A percentile compares a stretch with the other conserved stretches of the same genome.
Conservation (phyloP, 768 basidiomycete genomes). For the Trametopsis cervina region DNA sequence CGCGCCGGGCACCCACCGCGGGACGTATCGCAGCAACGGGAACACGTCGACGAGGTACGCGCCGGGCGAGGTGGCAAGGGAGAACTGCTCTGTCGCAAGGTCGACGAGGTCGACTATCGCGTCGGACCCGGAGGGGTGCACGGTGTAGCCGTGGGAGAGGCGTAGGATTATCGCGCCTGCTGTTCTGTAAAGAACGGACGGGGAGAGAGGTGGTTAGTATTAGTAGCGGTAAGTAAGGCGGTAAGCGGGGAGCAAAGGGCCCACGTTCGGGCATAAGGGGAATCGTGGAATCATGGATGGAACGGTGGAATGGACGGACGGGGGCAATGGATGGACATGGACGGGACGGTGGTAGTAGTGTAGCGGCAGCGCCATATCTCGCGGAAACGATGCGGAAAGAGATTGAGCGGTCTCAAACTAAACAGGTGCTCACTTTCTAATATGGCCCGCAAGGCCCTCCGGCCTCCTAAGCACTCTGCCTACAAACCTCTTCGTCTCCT, state of each 20-base stretch:
- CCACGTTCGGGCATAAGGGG: too few relatives aligned
- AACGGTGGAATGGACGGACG: too few relatives aligned
- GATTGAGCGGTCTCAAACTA: too few relatives aligned
- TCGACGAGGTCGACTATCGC: slow-evolving; percentile 30
- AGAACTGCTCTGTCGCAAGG: slow-evolving; percentile 20
- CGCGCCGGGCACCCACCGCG: slow-evolving; percentile 36
- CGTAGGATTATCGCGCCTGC: slow-evolving; percentile 24
- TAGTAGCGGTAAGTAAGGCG: neutral
- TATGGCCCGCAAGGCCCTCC: slow-evolving; percentile 17
- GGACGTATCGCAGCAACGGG: slow-evolving; percentile 28
- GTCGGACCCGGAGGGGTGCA: slow-evolving; percentile 26
- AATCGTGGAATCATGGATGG: too few relatives aligned
- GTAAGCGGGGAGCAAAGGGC: slow-evolving; percentile 11
- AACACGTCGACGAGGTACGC: slow-evolving; percentile 25
- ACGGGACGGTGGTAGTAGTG: too few relatives aligned
- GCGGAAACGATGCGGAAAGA: too few relatives aligned
- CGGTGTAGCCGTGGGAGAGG: slow-evolving; percentile 23
- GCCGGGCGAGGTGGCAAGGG: slow-evolving; percentile 20
- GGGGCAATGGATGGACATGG: too few relatives aligned
- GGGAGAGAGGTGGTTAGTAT: neutral
- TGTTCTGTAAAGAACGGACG: slow-evolving; percentile 12
- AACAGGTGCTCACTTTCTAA: slow-evolving; percentile 24
- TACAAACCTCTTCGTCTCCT: neutral
- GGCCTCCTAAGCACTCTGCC: slow-evolving; percentile 21
- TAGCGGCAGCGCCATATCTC: too few relatives aligned